A percentile compares a stretch with the other conserved stretches of the same genome.
Conservation (phyloP, 2,329 filamentous ascomycete genomes). For the Colletotrichum chrysophilum region DNA sequence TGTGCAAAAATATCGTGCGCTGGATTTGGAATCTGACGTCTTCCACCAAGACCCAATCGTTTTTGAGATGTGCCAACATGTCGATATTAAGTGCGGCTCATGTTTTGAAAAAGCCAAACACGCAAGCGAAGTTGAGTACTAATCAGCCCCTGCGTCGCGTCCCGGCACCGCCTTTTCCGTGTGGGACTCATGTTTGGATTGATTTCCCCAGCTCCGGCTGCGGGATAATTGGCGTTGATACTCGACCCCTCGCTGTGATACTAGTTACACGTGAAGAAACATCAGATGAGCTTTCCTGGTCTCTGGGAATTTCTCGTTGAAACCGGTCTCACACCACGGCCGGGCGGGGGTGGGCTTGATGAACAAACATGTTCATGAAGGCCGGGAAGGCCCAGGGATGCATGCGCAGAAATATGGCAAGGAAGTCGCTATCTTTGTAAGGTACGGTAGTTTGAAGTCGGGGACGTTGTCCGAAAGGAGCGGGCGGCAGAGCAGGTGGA, state of each 20-base stretch:
- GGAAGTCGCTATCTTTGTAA: neutral
- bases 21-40: neutral
- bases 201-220: neutral
- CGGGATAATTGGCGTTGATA: neutral
- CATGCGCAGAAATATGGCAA: neutral
- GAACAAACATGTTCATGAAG: constrained; percentile 14
- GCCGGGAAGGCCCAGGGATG: neutral
- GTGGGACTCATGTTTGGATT: constrained; percentile 9
- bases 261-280: constrained; percentile 3
- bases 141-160: neutral
- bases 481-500: neutral
- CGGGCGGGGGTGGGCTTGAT: neutral
- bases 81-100: constrained; percentile 10
- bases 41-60: neutral
- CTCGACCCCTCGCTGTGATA: constrained; percentile 14
- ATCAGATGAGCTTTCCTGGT: constrained; percentile 10
- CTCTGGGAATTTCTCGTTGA: constrained; percentile 5
- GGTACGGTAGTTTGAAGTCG: neutral
- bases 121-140: neutral
- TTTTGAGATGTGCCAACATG: neutral
- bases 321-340: constrained; percentile 7
- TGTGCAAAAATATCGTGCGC: neutral
- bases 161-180: constrained; percentile 8
- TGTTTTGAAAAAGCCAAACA: constrained; percentile 1
- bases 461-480: neutral